Evolutionary conservation across 106 monocot genomes (phyloP).

Genomic region (Acanthochlamys bracteata): DNA sequence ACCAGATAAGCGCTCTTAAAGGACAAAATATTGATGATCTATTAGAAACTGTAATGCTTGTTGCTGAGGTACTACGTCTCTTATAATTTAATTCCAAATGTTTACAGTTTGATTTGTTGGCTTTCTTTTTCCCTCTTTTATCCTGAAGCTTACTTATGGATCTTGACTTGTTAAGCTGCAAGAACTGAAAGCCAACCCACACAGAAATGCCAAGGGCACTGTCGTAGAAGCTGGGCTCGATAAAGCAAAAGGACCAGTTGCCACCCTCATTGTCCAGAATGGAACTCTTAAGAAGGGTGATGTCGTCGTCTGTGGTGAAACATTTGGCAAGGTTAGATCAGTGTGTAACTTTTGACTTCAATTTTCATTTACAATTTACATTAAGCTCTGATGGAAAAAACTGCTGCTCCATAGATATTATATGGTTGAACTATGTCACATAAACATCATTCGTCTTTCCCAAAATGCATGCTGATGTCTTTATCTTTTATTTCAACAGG

Average conservation of each 20-base stretch:
- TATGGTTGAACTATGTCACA: neutral
- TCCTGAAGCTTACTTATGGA: neutral
- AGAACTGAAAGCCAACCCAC: slow-evolving; percentile 96
- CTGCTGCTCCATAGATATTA: neutral
- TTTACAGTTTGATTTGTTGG: neutral
- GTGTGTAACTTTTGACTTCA: neutral
- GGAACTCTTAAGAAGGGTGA: slow-evolving; percentile 86
- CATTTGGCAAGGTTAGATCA: slow-evolving; percentile 86
- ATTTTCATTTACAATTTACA: neutral
- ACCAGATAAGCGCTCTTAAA: slow-evolving; percentile 92
- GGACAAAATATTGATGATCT: slow-evolving; percentile 88
- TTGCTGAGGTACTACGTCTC: slow-evolving; percentile 66
- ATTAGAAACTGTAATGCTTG: slow-evolving; percentile 88
- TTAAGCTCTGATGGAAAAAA: neutral
- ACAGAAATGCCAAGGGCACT: slow-evolving; percentile 90
- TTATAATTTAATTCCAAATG: neutral
- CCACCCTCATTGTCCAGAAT: slow-evolving; percentile 88
- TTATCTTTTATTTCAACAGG: slow-evolving; percentile 20
- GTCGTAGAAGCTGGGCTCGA: slow-evolving; percentile 92
- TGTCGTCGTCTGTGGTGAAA: slow-evolving; percentile 82
- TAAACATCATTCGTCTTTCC: neutral
- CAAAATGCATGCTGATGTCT: neutral
- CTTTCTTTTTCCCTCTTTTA: neutral
- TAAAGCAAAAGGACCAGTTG: slow-evolving; percentile 77
- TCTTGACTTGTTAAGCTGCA: slow-evolving; percentile 48